These are phyloP conservation scores for Cadophora luteo-olivacea DNA, from an alignment of 2,329 filamentous ascomycete species.

Conservation along the genomic window DNA sequence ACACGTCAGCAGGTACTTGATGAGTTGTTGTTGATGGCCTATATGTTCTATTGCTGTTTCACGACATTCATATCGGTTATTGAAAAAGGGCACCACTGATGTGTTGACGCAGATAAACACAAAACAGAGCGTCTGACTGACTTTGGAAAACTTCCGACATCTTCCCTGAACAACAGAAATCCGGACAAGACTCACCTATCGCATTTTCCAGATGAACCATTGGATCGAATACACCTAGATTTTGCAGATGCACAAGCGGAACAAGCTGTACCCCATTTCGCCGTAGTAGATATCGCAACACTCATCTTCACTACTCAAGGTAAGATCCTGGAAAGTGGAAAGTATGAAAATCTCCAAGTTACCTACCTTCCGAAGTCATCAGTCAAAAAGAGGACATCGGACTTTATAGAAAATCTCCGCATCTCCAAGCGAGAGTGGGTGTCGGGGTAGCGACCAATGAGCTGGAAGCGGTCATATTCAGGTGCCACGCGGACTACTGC, in stretches of 20 bases:
- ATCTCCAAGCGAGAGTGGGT: neutral
- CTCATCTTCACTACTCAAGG: neutral
- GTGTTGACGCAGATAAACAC: neutral
- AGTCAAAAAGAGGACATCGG: neutral
- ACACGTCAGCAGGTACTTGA: neutral
- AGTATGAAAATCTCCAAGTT: neutral
- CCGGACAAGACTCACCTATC: neutral
- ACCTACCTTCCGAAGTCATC: neutral
- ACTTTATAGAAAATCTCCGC: constrained; percentile 8
- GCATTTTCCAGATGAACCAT: neutral
- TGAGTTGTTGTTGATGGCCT: no score
- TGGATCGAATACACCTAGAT: neutral
- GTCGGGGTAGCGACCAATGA: neutral
- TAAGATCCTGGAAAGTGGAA: neutral
- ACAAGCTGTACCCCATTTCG: constrained; percentile 9
- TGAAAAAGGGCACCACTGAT: neutral
- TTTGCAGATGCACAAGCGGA: constrained; percentile 5
- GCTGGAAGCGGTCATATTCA: neutral
- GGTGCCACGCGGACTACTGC: constrained; percentile 1
- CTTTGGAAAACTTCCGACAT: neutral
- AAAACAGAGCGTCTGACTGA: neutral
- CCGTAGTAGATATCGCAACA: neutral
- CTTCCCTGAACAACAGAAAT: neutral
- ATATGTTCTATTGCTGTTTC: neutral
- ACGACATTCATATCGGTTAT: neutral